Evolutionary conservation across 805 yeast species (phyloP).

Genomic region (Maudiozyma saulgeensis): DNA sequence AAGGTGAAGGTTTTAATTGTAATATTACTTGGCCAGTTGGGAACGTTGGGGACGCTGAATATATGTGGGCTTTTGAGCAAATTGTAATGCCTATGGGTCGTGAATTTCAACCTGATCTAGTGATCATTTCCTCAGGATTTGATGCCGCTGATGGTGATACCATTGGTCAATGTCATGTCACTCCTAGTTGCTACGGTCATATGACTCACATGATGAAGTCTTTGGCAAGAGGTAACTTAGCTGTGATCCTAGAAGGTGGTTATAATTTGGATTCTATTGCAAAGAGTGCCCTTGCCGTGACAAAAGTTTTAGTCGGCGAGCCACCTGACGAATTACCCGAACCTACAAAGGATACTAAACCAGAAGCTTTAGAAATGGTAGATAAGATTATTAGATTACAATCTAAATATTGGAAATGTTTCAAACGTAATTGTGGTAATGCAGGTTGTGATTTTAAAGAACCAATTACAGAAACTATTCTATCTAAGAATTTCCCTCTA

Average conservation of each 20-base stretch:
- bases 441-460: conserved; percentile 31
- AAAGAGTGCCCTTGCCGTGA: conserved; percentile 81
- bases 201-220: conserved; percentile 89
- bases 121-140: conserved; percentile 88
- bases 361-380: conserved; percentile 69
- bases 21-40: conserved; percentile 90
- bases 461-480: conserved; percentile 23
- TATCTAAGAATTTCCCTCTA: conserved; percentile 39
- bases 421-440: conserved; percentile 55
- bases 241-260: conserved; percentile 93
- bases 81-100: conserved; percentile 80
- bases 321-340: conserved; percentile 76
- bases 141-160: conserved; percentile 99
- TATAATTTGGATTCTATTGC: conserved; percentile 88
- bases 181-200: conserved; percentile 93
- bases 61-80: conserved; percentile 79
- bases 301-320: conserved; percentile 86
- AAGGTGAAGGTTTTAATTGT: conserved; percentile 78
- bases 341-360: conserved; percentile 44
- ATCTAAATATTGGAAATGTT: conserved; percentile 77
- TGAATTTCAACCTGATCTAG: conserved; percentile 88
- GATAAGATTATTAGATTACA: conserved; percentile 75
- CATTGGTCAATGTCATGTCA: conserved; percentile 90
- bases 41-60: conserved; percentile 94
- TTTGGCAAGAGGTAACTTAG: conserved; percentile 77